A percentile compares a stretch with the other conserved stretches of the same genome.
These are phyloP conservation scores for Candida succiphila DNA, from an alignment of 805 yeast genomes.

Conservation along the genomic window DNA sequence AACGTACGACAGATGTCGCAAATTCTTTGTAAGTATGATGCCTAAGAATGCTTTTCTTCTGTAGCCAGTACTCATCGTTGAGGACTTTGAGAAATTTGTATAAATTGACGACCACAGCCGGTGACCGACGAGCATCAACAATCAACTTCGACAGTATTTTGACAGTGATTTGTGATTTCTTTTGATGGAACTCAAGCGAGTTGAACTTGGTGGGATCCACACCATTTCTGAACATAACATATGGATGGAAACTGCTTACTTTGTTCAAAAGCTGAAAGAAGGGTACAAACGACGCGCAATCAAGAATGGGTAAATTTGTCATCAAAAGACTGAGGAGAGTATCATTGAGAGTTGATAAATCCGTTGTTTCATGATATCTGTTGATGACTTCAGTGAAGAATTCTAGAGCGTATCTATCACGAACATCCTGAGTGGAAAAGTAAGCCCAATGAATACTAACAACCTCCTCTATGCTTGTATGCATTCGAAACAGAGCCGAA, in stretches of 20 bases:
- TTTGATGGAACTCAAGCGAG: constrained; percentile 8
- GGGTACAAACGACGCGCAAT: constrained; percentile 6
- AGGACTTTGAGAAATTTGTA: constrained; percentile 6
- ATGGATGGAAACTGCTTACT: constrained; percentile 4
- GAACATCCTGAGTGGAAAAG: constrained; percentile 10
- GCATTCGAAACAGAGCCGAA: constrained; percentile 6
- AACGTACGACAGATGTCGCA: constrained; percentile 11
- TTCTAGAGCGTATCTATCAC: constrained; percentile 11
- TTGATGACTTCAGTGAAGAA: constrained; percentile 14
- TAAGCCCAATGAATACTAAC: constrained; percentile 21
- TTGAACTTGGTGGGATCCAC: constrained; percentile 8
- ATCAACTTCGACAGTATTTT: constrained; percentile 13
- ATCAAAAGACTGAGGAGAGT: constrained; percentile 8
- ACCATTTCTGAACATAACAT: constrained; percentile 13
- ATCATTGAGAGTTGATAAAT: constrained; percentile 3
- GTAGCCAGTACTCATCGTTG: constrained; percentile 10
- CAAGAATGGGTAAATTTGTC: constrained; percentile 8
- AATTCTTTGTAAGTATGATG: constrained; percentile 6
- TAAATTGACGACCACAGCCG: neutral
- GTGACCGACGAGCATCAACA: neutral
- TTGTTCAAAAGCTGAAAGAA: constrained; percentile 8
- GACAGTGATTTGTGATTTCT: constrained; percentile 10
- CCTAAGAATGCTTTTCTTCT: neutral
- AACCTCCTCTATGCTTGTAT: constrained; percentile 10
- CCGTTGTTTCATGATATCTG: constrained; percentile 5